Evolutionary conservation across 2,329 filamentous ascomycete species (phyloP), one percentile per base, ranked within the genome.

Genomic region (Epichloe brachyelytri): DNA sequence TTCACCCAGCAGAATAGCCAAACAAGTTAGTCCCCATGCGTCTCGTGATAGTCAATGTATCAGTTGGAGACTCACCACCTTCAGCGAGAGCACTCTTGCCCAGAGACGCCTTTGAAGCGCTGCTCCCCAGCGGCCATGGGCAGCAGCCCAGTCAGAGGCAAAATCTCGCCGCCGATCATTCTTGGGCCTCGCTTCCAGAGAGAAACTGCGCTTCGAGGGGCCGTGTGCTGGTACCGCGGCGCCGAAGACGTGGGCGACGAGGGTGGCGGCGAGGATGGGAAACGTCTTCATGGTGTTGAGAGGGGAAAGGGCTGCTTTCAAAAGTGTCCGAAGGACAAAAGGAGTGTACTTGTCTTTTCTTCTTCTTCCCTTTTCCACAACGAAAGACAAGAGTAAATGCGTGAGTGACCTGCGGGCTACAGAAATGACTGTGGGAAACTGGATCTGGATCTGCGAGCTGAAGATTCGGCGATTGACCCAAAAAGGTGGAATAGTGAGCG

Each of bases 121-220:
- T 55, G 8, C 55, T 60, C 5, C 65, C 66, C 67, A 69, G 59
- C 65, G 67, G 54, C 58, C 55, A 15, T 59, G 62, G 5, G 60
- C 64, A 12, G 64, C 63, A 6, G 58, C 60, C 61, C 62, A 67
- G 39, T 68, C 66, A 17, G 57, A 57, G 12, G 62, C 54, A 54
- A 67, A 69, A 50, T 66, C 56, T 15, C 60, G 58, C 51, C 59
- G 58, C n/a, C 52, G 55, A 12, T 53, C 48, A 11, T 49, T 50
- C 2, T 54, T 58, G 38, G 59, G 57, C 44, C 43, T 50, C 39
- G 62, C 63, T 5, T 59, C 52, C 6, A 68, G 50, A 0, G 63
- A 64, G 49, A 69, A 68, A 41, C 34, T 7, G 12, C n/a, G 22
- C 17, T 39, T 17, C 6, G 7, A 6, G 17, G 14, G 19, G 3